Evolutionary conservation across 2,329 filamentous ascomycete species (phyloP).

Genomic region (Scedosporium minutisporum): DNA sequence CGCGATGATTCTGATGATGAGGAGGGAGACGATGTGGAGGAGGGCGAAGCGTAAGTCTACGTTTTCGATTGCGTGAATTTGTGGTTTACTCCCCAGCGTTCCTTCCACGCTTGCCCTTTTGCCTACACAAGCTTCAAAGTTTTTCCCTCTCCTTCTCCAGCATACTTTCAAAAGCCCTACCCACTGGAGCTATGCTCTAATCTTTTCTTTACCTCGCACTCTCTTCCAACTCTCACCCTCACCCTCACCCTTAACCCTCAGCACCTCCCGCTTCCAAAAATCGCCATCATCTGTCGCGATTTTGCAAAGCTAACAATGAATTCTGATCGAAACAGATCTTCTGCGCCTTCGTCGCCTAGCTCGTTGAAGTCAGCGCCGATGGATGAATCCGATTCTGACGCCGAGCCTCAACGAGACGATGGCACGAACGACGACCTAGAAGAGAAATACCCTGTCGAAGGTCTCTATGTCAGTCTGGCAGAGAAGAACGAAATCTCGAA

Average conservation of each 20-base stretch:
- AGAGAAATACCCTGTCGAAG: constrained; percentile 75
- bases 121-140: neutral
- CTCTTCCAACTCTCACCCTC: too few relatives aligned
- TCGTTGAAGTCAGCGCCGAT: constrained; percentile 78
- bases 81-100: neutral
- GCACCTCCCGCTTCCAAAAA: neutral
- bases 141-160: neutral
- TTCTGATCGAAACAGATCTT: constrained; percentile 45
- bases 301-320: neutral
- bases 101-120: neutral
- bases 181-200: neutral
- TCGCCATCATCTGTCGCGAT: neutral
- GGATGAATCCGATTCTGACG: constrained; percentile 71
- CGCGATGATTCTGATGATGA: constrained; percentile 41
- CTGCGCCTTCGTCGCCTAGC: constrained; percentile 56
- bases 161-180: neutral
- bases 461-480: constrained; percentile 64
- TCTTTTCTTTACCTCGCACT: too few relatives aligned
- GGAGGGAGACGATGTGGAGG: constrained; percentile 67
- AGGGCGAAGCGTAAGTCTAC: constrained; percentile 38
- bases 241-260: neutral
- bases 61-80: neutral
- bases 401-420: constrained; percentile 34
- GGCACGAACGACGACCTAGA: constrained; percentile 44
- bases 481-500: constrained; percentile 74